Conservation (phyloP, 2,329 filamentous ascomycete species). For the Lasiodiplodia sp. region DNA sequence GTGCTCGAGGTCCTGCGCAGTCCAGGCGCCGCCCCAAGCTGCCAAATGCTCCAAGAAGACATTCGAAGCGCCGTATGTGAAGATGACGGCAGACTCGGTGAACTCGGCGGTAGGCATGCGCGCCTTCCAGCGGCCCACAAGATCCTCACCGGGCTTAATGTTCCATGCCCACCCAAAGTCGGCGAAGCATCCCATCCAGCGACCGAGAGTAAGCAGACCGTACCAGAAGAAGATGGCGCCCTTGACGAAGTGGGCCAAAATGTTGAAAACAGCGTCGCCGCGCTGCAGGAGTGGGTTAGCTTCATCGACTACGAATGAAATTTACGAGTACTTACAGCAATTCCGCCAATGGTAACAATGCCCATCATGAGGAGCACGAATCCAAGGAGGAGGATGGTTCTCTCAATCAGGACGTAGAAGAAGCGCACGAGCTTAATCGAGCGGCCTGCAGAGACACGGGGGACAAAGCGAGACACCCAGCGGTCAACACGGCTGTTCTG, state of each 20-base stretch:
- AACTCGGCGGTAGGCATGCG: constrained; percentile 81
- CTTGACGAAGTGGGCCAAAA: constrained; percentile 92
- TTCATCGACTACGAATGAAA: not conserved
- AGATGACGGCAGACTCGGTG: constrained; percentile 87
- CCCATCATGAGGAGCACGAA: constrained; percentile 77
- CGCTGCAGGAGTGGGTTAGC: constrained; percentile 58
- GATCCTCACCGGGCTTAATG: constrained; percentile 67
- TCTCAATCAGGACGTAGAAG: constrained; percentile 74
- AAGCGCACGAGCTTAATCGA: constrained; percentile 66
- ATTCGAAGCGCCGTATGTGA: constrained; percentile 86
- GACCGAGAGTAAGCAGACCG: constrained; percentile 82
- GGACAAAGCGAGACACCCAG: constrained; percentile 63
- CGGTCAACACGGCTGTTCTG: constrained; percentile 56
- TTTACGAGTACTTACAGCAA: constrained; percentile 71
- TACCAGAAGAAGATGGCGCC: constrained; percentile 96
- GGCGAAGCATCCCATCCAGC: constrained; percentile 89
- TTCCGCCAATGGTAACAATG: constrained; percentile 77
- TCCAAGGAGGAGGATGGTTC: constrained; percentile 78
- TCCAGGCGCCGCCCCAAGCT: constrained; percentile 74
- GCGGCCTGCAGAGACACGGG: constrained; percentile 61
- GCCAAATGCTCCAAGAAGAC: constrained; percentile 91
- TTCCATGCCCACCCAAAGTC: constrained; percentile 98
- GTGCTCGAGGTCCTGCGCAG: constrained; percentile 84
- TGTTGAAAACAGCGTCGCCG: constrained; percentile 75
- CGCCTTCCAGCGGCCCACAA: constrained; percentile 68